These are phyloP conservation scores for Termitomyces sp. DNA, from an alignment of 768 basidiomycete species.

Conservation along the genomic window DNA sequence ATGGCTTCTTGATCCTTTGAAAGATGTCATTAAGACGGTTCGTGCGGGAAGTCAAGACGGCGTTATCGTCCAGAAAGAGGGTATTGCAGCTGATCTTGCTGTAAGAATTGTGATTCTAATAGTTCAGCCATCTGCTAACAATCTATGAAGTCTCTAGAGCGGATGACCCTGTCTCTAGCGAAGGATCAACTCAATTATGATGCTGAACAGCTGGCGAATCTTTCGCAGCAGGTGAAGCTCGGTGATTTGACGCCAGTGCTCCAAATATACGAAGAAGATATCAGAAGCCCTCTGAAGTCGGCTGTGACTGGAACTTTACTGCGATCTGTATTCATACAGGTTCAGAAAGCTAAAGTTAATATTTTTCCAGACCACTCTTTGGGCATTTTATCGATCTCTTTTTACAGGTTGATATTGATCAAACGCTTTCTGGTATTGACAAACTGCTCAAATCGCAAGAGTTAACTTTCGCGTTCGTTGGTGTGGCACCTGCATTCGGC, in stretches of 20 bases:
- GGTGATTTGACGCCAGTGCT: conserved; percentile 90
- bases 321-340: conserved; percentile 83
- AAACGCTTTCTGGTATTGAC: conserved; percentile 88
- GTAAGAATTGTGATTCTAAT: conserved; percentile 37
- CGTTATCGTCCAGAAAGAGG: conserved; percentile 75
- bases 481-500: conserved; percentile 85
- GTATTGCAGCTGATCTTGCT: conserved; percentile 81
- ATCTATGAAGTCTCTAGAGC: conserved; percentile 70
- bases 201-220: conserved; percentile 55
- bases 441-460: conserved; percentile 92
- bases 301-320: conserved; percentile 78
- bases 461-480: conserved; percentile 94
- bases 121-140: not conserved
- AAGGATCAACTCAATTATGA: conserved; percentile 73
- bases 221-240: conserved; percentile 62
- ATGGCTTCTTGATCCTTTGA: conserved; percentile 87
- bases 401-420: conserved; percentile 82
- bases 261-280: conserved; percentile 87
- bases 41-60: conserved; percentile 74
- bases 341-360: conserved; percentile 89
- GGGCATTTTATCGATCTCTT: not conserved
- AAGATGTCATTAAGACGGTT: conserved; percentile 78
- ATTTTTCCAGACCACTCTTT: not conserved
- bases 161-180: conserved; percentile 87
- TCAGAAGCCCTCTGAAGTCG: conserved; percentile 81